Conservation (phyloP, 139 green algal genomes). For the Zygnema cylindricum region DNA sequence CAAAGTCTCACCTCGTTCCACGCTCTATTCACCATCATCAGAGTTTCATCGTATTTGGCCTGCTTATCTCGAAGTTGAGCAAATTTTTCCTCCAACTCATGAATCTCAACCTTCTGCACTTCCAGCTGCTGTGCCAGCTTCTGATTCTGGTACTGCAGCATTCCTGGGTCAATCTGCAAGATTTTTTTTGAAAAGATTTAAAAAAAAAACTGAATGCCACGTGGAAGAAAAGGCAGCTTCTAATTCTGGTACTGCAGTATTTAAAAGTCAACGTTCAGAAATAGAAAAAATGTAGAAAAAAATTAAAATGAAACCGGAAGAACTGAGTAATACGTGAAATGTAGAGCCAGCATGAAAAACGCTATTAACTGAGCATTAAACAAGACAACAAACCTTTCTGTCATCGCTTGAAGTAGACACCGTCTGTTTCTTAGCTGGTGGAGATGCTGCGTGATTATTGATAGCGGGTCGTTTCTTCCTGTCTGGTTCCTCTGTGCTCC, state of each 20-base stretch:
- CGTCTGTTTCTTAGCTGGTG: conserved; percentile 23
- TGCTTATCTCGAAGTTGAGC: conserved; percentile 38
- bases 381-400: background rate
- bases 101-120: conserved; percentile 52
- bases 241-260: background rate
- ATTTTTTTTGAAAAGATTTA: conserved; percentile 13
- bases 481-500: conserved; percentile 31
- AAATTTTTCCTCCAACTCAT: conserved; percentile 39
- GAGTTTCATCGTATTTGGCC: conserved; percentile 49
- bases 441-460: background rate
- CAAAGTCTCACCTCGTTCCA: conserved; percentile 47
- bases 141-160: conserved; percentile 57
- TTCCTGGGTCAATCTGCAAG: conserved; percentile 42
- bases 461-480: conserved; percentile 30
- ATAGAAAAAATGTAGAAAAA: too few relatives aligned
- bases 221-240: background rate
- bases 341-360: too few relatives aligned
- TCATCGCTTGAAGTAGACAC: background rate
- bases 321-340: too few relatives aligned
- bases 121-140: conserved; percentile 58
- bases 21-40: conserved; percentile 52
- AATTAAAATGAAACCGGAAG: too few relatives aligned
- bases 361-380: too few relatives aligned
- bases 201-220: background rate
- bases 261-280: background rate